These are phyloP conservation scores for Pyropia yezoensis DNA, from an alignment of 23 red algal species.

Conservation along the genomic window DNA sequence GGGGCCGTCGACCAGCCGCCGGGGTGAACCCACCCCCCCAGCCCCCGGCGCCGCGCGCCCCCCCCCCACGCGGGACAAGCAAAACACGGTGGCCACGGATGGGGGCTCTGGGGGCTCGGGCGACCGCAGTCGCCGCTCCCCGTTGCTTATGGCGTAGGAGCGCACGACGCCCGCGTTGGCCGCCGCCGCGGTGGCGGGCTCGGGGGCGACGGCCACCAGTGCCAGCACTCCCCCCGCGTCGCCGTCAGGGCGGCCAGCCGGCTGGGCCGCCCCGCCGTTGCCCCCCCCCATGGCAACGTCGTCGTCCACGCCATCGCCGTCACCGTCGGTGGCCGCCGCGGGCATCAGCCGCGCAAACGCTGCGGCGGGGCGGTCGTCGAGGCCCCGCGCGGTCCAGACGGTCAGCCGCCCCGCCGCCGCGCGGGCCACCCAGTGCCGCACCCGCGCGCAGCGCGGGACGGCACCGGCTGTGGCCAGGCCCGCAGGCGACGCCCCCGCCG, in stretches of 20 bases:
- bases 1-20: too few species aligned
- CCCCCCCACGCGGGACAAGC: slow-evolving; percentile 1
- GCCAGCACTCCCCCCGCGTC: slow-evolving; percentile 17
- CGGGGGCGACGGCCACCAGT: slow-evolving; percentile 33
- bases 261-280: neutral
- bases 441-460: slow-evolving; percentile 38
- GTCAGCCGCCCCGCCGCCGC: slow-evolving; percentile 27
- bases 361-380: slow-evolving; percentile 64
- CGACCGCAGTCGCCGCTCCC: slow-evolving; percentile 56
- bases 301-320: slow-evolving; percentile 15
- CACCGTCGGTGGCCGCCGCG: slow-evolving; percentile 13
- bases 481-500: slow-evolving; percentile 16
- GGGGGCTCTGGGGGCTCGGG: slow-evolving; percentile 71
- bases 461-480: slow-evolving; percentile 2
- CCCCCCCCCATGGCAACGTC: neutral
- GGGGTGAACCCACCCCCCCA: too few species aligned
- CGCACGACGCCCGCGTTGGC: slow-evolving; percentile 46
- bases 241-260: too few species aligned
- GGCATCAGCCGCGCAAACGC: slow-evolving; percentile 65
- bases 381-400: slow-evolving; percentile 53
- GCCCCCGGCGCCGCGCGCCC: too few species aligned
- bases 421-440: slow-evolving; percentile 44
- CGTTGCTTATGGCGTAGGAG: slow-evolving; percentile 67
- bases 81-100: slow-evolving; percentile 28
- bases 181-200: slow-evolving; percentile 33